These are phyloP conservation scores for Omphalea diandra DNA, from an alignment of 441 rosid species.

Conservation along the genomic window DNA sequence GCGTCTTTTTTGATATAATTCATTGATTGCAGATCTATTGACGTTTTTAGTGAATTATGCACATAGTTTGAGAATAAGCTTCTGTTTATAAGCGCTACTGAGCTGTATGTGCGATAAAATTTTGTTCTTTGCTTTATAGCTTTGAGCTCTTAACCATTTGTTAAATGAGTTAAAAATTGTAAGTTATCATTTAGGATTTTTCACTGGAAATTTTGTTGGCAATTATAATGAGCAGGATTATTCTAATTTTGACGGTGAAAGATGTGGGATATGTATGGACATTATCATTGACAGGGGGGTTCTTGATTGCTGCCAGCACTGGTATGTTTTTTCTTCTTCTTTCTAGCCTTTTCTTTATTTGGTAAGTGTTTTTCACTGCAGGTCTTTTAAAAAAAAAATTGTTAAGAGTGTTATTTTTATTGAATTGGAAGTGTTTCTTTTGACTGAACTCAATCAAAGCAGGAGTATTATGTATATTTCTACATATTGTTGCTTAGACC, in stretches of 20 bases:
- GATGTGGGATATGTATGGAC: conserved; percentile 99
- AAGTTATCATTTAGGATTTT: not conserved
- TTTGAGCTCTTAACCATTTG: not conserved
- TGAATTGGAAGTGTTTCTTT: not conserved
- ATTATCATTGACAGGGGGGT: conserved; percentile 82
- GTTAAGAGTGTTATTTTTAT: not conserved
- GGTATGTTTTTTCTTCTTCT: conserved; percentile 41
- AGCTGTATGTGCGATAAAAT: not conserved
- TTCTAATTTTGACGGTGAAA: conserved; percentile 63
- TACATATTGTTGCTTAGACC: conserved; percentile 5
- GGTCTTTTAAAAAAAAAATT: not conserved
- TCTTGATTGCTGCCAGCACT: conserved; percentile 96
- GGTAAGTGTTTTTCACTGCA: not conserved
- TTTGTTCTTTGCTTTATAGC: not conserved
- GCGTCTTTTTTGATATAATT: not conserved
- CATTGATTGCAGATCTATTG: not conserved
- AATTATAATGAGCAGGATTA: conserved; percentile 45
- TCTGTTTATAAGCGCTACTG: conserved; percentile 2
- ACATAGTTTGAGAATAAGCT: not conserved
- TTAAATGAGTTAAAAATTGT: not conserved
- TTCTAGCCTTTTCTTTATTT: not conserved
- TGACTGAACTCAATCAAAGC: not conserved
- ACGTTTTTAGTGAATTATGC: conserved; percentile 2
- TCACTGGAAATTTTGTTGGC: not conserved
- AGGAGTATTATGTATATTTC: not conserved